These are phyloP conservation scores for Pseudevernia furfuracea DNA, from an alignment of 495 filamentous ascomycete genomes.

Conservation along the genomic window DNA sequence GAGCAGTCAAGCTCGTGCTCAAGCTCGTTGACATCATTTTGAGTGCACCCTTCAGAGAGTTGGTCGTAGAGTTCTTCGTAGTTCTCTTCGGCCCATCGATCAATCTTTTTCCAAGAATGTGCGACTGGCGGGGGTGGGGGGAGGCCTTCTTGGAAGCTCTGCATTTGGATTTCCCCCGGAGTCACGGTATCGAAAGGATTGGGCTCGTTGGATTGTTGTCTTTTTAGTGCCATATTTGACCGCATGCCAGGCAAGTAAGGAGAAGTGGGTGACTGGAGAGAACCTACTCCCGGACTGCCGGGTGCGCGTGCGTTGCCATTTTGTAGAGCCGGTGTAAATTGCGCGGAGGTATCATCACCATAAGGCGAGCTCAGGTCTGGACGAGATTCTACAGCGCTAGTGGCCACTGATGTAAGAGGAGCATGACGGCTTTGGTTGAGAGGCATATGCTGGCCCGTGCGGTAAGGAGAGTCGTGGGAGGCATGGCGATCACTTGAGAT, in stretches of 20 bases:
- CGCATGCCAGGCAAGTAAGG: constrained; percentile 91
- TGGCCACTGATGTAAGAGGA: constrained; percentile 68
- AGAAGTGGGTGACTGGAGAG: constrained; percentile 40
- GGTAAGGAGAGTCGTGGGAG: constrained; percentile 76
- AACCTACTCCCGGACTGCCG: constrained; percentile 38
- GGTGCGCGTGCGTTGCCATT: constrained; percentile 58
- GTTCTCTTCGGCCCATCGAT: constrained; percentile 87
- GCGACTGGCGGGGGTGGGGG: constrained; percentile 79
- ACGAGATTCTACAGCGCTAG: constrained; percentile 68
- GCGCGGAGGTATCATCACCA: constrained; percentile 49
- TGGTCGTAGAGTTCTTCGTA: constrained; percentile 93
- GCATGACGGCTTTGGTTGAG: constrained; percentile 63
- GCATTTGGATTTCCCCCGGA: constrained; percentile 87
- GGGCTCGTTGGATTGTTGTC: constrained; percentile 43
- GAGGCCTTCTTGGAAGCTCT: constrained; percentile 85
- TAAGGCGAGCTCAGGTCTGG: constrained; percentile 67
- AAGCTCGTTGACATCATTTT: constrained; percentile 93
- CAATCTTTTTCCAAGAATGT: constrained; percentile 91
- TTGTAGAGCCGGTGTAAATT: constrained; percentile 46
- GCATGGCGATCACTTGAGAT: constrained; percentile 74
- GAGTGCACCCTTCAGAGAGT: constrained; percentile 79
- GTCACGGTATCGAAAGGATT: constrained; percentile 60
- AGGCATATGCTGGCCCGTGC: constrained; percentile 72
- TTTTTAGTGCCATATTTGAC: constrained; percentile 55
- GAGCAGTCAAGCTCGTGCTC: constrained; percentile 95